Percentiles rank a stretch among this genome's conserved stretches.
Conservation (phyloP, 2,329 filamentous ascomycete genomes). For the Ustilaginoidea virens region DNA sequence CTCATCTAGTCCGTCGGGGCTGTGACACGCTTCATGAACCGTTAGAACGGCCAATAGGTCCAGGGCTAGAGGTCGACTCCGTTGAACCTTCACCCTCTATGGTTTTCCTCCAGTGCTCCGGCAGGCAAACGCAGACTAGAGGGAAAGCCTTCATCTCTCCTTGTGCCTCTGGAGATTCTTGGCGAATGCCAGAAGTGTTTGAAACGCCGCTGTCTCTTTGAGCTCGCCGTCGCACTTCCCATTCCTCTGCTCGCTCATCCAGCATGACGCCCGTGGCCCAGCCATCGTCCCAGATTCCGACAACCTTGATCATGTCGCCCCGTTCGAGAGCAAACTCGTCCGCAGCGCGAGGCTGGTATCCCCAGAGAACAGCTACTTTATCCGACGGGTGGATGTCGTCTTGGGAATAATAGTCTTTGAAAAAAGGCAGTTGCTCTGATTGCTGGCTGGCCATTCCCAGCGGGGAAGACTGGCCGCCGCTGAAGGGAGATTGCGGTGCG, state of each 20-base stretch:
- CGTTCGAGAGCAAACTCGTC: conserved; percentile 90
- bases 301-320: conserved; percentile 94
- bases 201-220: conserved; percentile 92
- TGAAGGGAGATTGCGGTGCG: conserved; percentile 59
- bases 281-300: conserved; percentile 98
- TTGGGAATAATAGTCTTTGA: conserved; percentile 97
- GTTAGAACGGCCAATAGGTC: conserved; percentile 4
- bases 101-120: conserved; percentile 91
- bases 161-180: conserved; percentile 42
- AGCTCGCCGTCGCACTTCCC: conserved; percentile 58
- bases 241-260: conserved; percentile 73
- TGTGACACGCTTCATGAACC: conserved; percentile 6
- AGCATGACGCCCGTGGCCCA: conserved; percentile 91
- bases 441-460: conserved; percentile 74
- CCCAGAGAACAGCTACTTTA: conserved; percentile 84
- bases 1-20: no score
- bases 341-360: conserved; percentile 82
- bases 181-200: conserved; percentile 51
- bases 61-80: conserved; percentile 38
- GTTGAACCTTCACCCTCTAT: conserved; percentile 77
- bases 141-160: conserved; percentile 97
- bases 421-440: conserved; percentile 88
- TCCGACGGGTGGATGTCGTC: conserved; percentile 91
- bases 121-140: conserved; percentile 86
- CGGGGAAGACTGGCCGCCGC: conserved; percentile 65